These are phyloP conservation scores for Alternaria metachromatica DNA, from an alignment of 2,329 filamentous ascomycete genomes.

Conservation along the genomic window DNA sequence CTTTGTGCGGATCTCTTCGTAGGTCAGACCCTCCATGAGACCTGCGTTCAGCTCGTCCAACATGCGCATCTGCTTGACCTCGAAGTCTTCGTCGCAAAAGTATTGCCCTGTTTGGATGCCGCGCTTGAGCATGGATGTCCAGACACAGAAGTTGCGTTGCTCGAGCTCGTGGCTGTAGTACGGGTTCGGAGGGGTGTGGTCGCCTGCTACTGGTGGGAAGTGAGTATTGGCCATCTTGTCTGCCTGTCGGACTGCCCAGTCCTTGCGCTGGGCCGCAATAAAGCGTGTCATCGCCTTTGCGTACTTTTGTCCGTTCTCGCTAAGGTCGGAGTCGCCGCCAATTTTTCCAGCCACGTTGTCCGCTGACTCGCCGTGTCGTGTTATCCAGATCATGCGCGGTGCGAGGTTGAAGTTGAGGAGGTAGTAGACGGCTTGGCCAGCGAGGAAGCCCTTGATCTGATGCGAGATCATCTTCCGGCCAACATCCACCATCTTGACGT, in stretches of 20 bases:
- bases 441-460: slow-evolving; percentile 88
- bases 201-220: slow-evolving; percentile 89
- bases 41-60: slow-evolving; percentile 95
- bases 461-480: slow-evolving; percentile 92
- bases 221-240: slow-evolving; percentile 77
- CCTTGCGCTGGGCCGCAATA: slow-evolving; percentile 77
- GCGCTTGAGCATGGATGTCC: slow-evolving; percentile 96
- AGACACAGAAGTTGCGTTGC: slow-evolving; percentile 94
- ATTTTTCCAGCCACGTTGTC: slow-evolving; percentile 90
- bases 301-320: slow-evolving; percentile 79
- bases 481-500: slow-evolving; percentile 97
- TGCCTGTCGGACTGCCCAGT: slow-evolving; percentile 84
- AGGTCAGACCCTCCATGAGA: slow-evolving; percentile 92
- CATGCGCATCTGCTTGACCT: slow-evolving; percentile 98
- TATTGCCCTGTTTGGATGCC: slow-evolving; percentile 86
- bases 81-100: slow-evolving; percentile 92
- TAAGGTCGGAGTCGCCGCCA: slow-evolving; percentile 87
- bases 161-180: slow-evolving; percentile 63
- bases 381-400: slow-evolving; percentile 97
- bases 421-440: slow-evolving; percentile 91
- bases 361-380: slow-evolving; percentile 86
- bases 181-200: slow-evolving; percentile 93
- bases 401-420: slow-evolving; percentile 96
- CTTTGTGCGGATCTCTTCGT: slow-evolving; percentile 82
- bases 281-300: slow-evolving; percentile 81